A percentile compares a stretch with the other conserved stretches of the same genome.
These are phyloP conservation scores for Naganishia sp. DNA, from an alignment of 1,284 basidiomycete genomes.

Conservation along the genomic window DNA sequence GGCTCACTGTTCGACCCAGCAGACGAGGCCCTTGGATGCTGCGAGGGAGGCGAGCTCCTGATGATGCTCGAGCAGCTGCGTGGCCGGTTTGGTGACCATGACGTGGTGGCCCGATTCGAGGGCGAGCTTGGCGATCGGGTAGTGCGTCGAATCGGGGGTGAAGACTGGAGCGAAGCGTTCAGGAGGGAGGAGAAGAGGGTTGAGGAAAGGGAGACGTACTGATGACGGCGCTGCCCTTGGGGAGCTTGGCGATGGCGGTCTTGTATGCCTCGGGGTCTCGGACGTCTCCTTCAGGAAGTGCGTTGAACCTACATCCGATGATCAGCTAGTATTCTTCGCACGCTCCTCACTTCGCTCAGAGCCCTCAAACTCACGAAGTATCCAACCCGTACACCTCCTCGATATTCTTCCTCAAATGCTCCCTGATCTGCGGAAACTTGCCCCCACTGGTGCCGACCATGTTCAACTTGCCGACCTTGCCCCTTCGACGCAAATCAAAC, in stretches of 20 bases:
- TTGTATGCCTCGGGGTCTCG: conserved; percentile 84
- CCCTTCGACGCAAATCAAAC: conserved; percentile 82
- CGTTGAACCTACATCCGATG: conserved; percentile 63
- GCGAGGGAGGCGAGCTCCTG: conserved; percentile 71
- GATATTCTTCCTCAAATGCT: conserved; percentile 81
- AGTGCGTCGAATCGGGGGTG: conserved; percentile 66
- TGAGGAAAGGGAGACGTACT: conserved; percentile 58
- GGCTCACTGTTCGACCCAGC: conserved; percentile 78
- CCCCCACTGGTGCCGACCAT: conserved; percentile 55
- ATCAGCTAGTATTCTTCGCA: neutral
- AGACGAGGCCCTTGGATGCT: conserved; percentile 74
- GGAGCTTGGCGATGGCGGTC: conserved; percentile 74
- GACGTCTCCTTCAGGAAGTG: conserved; percentile 70
- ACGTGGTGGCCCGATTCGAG: conserved; percentile 82
- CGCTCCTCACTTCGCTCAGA: neutral
- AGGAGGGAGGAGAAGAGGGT: neutral
- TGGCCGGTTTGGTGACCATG: conserved; percentile 88
- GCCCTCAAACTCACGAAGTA: conserved; percentile 60
- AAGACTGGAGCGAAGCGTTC: conserved; percentile 39
- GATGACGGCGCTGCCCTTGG: conserved; percentile 81
- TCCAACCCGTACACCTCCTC: conserved; percentile 82
- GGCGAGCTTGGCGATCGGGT: conserved; percentile 79
- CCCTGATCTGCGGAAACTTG: conserved; percentile 73
- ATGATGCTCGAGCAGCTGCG: conserved; percentile 80
- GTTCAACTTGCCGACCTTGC: conserved; percentile 64